Evolutionary conservation across 2,329 filamentous ascomycete genomes (phyloP).

Genomic region (Aspergillus pseudonomiae): DNA sequence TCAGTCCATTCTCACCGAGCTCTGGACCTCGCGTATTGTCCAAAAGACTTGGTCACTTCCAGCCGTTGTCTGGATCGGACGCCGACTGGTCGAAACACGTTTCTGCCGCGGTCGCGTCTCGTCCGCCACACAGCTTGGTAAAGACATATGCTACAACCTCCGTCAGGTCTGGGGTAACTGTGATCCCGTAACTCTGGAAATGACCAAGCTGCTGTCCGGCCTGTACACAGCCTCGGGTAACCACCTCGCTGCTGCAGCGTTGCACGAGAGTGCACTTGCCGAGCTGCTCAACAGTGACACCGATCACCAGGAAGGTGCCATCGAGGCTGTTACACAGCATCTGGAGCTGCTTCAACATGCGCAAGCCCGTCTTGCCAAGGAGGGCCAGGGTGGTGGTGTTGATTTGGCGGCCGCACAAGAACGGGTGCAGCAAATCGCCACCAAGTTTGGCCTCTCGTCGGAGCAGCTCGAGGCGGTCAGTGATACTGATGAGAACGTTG

Average conservation of each 20-base stretch:
- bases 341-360: conserved; percentile 35
- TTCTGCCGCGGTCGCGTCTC: conserved; percentile 53
- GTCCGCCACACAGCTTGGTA: conserved; percentile 51
- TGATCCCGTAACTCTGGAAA: conserved; percentile 52
- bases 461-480: conserved; percentile 26
- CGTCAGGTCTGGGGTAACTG: conserved; percentile 55
- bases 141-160: conserved; percentile 60
- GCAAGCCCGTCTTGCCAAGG: conserved; percentile 27
- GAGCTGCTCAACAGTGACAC: conserved; percentile 33
- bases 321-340: conserved; percentile 33
- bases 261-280: conserved; percentile 36
- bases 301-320: conserved; percentile 20
- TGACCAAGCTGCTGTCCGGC: conserved; percentile 53
- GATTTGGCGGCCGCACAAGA: conserved; percentile 28
- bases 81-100: conserved; percentile 55
- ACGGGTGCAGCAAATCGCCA: conserved; percentile 30
- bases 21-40: conserved; percentile 52
- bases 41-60: conserved; percentile 50
- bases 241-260: conserved; percentile 32
- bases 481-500: conserved; percentile 28
- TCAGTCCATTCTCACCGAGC: conserved; percentile 43
- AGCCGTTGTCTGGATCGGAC: conserved; percentile 56
- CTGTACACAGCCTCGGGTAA: conserved; percentile 50
- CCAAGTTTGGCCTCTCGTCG: conserved; percentile 31
- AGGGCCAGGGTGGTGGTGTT: conserved; percentile 19